Conservation (phyloP, 352 stramenopile species). For the Aphanomyces cochlioides region DNA sequence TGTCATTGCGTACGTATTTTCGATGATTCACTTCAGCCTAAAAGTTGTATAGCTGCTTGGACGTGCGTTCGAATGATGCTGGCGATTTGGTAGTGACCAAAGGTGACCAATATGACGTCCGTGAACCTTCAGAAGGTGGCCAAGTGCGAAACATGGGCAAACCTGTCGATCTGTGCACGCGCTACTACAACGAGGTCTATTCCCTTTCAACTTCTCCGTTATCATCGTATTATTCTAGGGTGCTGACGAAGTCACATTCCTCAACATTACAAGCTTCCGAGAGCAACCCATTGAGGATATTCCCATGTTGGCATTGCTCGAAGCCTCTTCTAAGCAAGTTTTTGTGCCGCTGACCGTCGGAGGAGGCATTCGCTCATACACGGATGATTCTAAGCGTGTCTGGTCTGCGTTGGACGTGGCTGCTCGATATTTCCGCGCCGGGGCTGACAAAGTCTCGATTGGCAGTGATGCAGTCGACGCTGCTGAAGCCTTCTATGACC, state of each 20-base stretch:
- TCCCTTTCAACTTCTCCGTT: conserved; percentile 8
- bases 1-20: conserved; percentile 86
- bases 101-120: conserved; percentile 98
- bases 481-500: conserved; percentile 86
- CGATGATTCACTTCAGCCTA: neutral
- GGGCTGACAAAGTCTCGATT: conserved; percentile 97
- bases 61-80: conserved; percentile 94
- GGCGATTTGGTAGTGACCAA: conserved; percentile 98
- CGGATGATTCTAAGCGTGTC: conserved; percentile 79
- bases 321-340: conserved; percentile 91
- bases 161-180: conserved; percentile 90
- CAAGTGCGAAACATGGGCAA: conserved; percentile 97
- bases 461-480: conserved; percentile 95
- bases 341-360: conserved; percentile 98
- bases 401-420: conserved; percentile 95
- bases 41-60: conserved; percentile 77
- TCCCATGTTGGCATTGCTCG: conserved; percentile 95
- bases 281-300: conserved; percentile 95
- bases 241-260: conserved; percentile 96
- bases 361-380: conserved; percentile 96
- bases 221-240: conserved; percentile 40
- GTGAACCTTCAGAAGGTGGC: conserved; percentile 79
- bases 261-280: conserved; percentile 99
- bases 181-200: conserved; percentile 92
- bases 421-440: conserved; percentile 95